A percentile compares a stretch with the other conserved stretches of the same genome.
Conservation (phyloP, 1,284 basidiomycete genomes). For the Apiotrichum sp. region DNA sequence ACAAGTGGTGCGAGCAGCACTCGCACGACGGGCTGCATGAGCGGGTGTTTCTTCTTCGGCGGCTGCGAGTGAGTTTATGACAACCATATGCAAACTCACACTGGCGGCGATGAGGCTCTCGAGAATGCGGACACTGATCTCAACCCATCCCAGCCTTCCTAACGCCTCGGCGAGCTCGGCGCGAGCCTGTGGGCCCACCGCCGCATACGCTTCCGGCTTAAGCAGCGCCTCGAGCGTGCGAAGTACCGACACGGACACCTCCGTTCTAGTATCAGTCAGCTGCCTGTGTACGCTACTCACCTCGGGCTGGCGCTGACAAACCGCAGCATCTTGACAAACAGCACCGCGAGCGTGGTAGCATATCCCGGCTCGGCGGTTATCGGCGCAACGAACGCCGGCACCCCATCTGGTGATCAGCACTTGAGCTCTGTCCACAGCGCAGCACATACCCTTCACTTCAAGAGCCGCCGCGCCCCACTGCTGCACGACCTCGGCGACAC, state of each 20-base stretch:
- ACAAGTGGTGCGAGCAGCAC: conserved; percentile 35
- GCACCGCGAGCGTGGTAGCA: conserved; percentile 3
- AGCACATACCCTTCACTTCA: background rate
- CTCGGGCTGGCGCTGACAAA: conserved; percentile 13
- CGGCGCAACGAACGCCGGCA: background rate
- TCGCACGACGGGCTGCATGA: conserved; percentile 26
- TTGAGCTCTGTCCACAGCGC: too few relatives aligned
- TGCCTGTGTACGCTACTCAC: background rate
- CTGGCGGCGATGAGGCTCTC: conserved; percentile 27
- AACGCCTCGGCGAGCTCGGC: conserved; percentile 16
- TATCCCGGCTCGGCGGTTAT: background rate
- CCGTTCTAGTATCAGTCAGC: conserved; percentile 9
- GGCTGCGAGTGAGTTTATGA: conserved; percentile 1
- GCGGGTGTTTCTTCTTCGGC: conserved; percentile 41
- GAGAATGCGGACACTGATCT: conserved; percentile 22
- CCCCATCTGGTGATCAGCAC: background rate
- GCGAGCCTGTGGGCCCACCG: background rate
- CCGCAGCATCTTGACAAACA: conserved; percentile 10
- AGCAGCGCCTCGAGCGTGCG: conserved; percentile 18
- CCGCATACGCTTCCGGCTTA: conserved; percentile 13
- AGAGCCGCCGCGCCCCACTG: conserved; percentile 18
- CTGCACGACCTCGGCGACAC: conserved; percentile 15
- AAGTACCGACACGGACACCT: conserved; percentile 10
- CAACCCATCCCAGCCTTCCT: conserved; percentile 27
- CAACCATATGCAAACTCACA: conserved; percentile 17